Percentiles rank a stretch among this genome's conserved stretches.
Evolutionary conservation across 768 basidiomycete genomes (phyloP).

Genomic region (Xanthoconium stramineum): DNA sequence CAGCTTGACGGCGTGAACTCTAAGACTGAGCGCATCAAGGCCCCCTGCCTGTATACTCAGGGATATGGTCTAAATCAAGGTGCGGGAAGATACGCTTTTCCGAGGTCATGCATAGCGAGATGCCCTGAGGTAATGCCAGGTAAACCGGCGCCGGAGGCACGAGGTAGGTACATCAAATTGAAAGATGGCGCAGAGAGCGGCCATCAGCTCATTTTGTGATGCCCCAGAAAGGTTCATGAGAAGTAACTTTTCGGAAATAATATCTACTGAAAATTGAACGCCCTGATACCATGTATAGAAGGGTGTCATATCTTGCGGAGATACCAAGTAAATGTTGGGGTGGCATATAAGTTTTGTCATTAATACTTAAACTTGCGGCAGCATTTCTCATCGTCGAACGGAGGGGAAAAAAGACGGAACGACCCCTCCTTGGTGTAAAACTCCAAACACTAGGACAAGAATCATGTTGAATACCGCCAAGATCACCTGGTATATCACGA

Average conservation of each 20-base stretch:
- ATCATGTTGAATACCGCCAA: conserved; percentile 31
- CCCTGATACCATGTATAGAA: background rate
- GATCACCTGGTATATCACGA: conserved; percentile 15
- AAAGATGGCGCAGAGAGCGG: background rate
- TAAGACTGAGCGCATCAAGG: conserved; percentile 32
- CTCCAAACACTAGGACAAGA: conserved; percentile 32
- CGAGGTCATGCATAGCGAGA: conserved; percentile 22
- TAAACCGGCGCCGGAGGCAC: background rate
- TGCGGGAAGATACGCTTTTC: conserved; percentile 32
- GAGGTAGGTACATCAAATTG: background rate
- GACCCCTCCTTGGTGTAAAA: conserved; percentile 40
- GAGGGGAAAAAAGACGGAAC: conserved; percentile 35
- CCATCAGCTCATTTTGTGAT: background rate
- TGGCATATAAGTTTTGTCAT: conserved; percentile 9
- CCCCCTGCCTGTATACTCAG: conserved; percentile 30
- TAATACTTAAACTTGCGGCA: conserved; percentile 1
- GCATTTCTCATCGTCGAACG: conserved; percentile 21
- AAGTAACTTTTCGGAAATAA: conserved; percentile 14
- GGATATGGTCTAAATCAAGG: conserved; percentile 37
- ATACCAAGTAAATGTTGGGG: background rate
- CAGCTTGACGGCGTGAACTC: conserved; percentile 27
- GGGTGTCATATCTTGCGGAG: background rate
- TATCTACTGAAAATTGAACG: conserved; percentile 20
- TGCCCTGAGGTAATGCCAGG: conserved; percentile 6
- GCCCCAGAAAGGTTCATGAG: conserved; percentile 18